Base-by-base conservation (phyloP, 148 eudicot species). In the Cornus controversa region DNA sequence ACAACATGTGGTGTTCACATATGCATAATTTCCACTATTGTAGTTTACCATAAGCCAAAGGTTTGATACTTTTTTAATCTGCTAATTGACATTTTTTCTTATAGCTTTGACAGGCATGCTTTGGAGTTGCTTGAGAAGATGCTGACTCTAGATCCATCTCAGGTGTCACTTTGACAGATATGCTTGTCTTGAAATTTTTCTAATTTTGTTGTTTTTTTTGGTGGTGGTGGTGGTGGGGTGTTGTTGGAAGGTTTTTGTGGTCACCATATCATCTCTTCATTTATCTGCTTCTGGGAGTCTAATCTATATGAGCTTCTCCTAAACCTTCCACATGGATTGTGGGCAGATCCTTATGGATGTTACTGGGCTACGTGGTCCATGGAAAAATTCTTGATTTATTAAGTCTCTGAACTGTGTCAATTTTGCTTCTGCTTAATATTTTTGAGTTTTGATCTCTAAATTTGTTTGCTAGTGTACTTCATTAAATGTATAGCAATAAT, bases 141-240 rank as follows among this genome's bases (percentile, higher is more conserved):
- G 99, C 89, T 96, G 81, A 84, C 88, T 53, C 98, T 96, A 60
- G 98, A 96, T 87, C 99, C 98, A 18, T 82, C 88, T 31, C 91
- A 96, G 94, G 97, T 95, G 79, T 62, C 9, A 45, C 34, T 29
- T 71, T 42, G 23, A 67, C 15, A 3, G 28, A 40, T 23, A 66
- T 75, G 10, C 70, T 53, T 63, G 47, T 42, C 5, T 58, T 54
- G 18, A 54, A 14, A 8, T 16, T 54, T 20, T 54, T 20, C 4
- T 54, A 4, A 54, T 14, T 14, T 54, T 4, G 5, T 14, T 54
- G 22, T 3, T 54, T 37, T 8, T 13, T 58, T 18, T 58, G 2
- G 63, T 1, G 63, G 22, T 57, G 63, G 63, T 14, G 23, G 63
- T 1, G 63, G 63, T 2, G n/a, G n/a, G n/a, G n/a, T n/a, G n/a